Evolutionary conservation across 2,329 filamentous ascomycete genomes (phyloP), one percentile per base, ranked within the genome.

Genomic region (Arthrinium phaeospermum): DNA sequence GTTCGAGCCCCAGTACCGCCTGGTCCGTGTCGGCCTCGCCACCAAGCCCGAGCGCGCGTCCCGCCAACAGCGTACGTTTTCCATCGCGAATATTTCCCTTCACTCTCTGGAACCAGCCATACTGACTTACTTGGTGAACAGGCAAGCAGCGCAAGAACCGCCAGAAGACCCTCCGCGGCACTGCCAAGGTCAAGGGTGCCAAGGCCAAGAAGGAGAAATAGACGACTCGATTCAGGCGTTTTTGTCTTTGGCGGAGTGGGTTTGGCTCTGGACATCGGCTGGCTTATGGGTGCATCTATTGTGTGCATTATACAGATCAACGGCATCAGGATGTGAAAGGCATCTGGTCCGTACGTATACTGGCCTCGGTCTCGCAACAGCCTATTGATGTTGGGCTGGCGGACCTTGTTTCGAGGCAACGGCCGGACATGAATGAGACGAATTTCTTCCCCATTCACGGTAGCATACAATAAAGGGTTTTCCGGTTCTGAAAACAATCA

Each of bases 71-170:
- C 95, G 96, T 98, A 95, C 84, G 96, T 97, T 80, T 75, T 72
- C 69, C 47, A 70, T n/a, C 19, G 3, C 57, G 19, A 37, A 22
- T n/a, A 19, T 8, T 7, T 16, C 34, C 3, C 27, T 19, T 3
- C 14, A 27, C 34, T 13, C 49, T n/a, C n/a, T n/a, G 8, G 53
- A 27, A 8, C 34, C 57, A 64, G 3, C 57, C 22, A 64, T 64
- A 64, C 57, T 64, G 19, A 64, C 57, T n/a, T n/a, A n/a, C 14
- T 10, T 41, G 34, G 19, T 41, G 19, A 80, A 89, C 87, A 98
- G 96, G 96, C 93, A 99, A 99, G 91, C 96, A 98, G 90, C 94
- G 96, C 90, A 99, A 99, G 94, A 99, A 99, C 94, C 92, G 96
- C 87, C 92, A 94, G 88, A 98, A 99, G 95, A 96, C 96, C 85